Percentiles rank a stretch among this genome's conserved stretches.
Conservation (phyloP, 1,139 yeast genomes). For the Kodamaea sp. region DNA sequence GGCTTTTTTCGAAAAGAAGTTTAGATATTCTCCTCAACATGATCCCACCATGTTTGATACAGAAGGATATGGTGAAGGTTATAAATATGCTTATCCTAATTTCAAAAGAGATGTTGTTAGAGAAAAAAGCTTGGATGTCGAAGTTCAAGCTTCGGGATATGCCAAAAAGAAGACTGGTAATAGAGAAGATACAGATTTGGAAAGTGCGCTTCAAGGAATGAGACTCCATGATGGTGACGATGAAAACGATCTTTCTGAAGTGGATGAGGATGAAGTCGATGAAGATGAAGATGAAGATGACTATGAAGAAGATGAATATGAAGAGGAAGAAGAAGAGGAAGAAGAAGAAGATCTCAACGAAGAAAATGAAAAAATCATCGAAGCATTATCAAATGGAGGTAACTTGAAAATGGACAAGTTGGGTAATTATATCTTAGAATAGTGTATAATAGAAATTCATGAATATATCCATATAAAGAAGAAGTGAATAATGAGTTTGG, state of each 20-base stretch:
- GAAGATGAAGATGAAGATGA: slow-evolving; percentile 30
- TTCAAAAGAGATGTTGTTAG: slow-evolving; percentile 74
- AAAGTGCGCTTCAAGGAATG: slow-evolving; percentile 67
- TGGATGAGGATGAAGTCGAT: slow-evolving; percentile 25
- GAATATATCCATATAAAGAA: no score
- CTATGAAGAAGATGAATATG: slow-evolving; percentile 10
- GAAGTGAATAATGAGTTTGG: no score
- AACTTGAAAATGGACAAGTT: slow-evolving; percentile 72
- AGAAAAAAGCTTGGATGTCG: slow-evolving; percentile 65
- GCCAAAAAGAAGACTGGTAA: slow-evolving; percentile 61
- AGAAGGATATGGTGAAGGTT: slow-evolving; percentile 79
- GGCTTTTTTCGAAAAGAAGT: slow-evolving; percentile 73
- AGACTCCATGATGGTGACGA: slow-evolving; percentile 42
- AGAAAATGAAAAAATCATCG: slow-evolving; percentile 70
- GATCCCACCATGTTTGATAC: slow-evolving; percentile 69
- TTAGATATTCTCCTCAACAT: slow-evolving; percentile 64
- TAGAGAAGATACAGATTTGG: slow-evolving; percentile 61
- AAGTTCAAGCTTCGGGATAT: slow-evolving; percentile 90
- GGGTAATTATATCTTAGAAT: slow-evolving; percentile 71
- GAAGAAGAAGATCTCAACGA: slow-evolving; percentile 39
- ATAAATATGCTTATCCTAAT: slow-evolving; percentile 71
- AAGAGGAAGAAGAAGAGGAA: slow-evolving; percentile 29
- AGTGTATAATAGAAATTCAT: slow-evolving; percentile 1
- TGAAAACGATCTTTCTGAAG: slow-evolving; percentile 22
- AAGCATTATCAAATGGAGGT: slow-evolving; percentile 60